Evolutionary conservation across 192 early-diverging fungal species (phyloP), one percentile per base, ranked within the genome.

Genomic region (Lunasporangiospora selenospora): DNA sequence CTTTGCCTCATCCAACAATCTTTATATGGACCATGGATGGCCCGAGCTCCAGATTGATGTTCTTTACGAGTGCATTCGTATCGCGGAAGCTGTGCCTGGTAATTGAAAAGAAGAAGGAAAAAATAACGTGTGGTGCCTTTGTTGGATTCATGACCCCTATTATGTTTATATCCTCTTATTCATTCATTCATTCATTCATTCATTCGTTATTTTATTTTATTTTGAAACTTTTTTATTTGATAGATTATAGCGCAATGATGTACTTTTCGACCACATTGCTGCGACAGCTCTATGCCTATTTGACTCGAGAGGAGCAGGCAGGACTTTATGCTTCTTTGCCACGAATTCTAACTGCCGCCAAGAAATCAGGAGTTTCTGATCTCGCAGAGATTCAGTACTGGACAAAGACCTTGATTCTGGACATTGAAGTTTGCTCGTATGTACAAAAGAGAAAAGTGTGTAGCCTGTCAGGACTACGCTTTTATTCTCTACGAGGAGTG

Each of bases 21-120:
- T 65, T 4, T 75, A 61, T 23, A 65, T 75, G 73, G 73, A 75
- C 24, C 63, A 75, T 19, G 93, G 93, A 3, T 94, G 92, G 92
- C 87, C 91, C 26, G 81, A 83, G 29, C 62, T 95, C 29, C 92
- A 92, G 63, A 89, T 94, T 40, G 87, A 89, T 65, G 81, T 89
- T 11, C 54, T 94, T 18, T 85, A 87, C 42, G 89, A 94, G 75
- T 88, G 88, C 37, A 87, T 93, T 46, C 77, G 80, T 11, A 80
- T 92, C 7, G 63, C 91, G 2, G 85, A 92, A 44, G 82, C 84
- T 9, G 61, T 88, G 34, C 87, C 86, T 53, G 88, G 90, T 92
- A 80, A n/a, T n/a, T n/a, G n/a, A n/a, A n/a, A n/a, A n/a, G n/a
- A n/a, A n/a, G n/a, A n/a, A n/a, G n/a, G n/a, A n/a, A n/a, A n/a